A percentile compares a stretch with the other conserved stretches of the same genome.
Conservation (phyloP, 345 rosid species). For the Murraya paniculata region DNA sequence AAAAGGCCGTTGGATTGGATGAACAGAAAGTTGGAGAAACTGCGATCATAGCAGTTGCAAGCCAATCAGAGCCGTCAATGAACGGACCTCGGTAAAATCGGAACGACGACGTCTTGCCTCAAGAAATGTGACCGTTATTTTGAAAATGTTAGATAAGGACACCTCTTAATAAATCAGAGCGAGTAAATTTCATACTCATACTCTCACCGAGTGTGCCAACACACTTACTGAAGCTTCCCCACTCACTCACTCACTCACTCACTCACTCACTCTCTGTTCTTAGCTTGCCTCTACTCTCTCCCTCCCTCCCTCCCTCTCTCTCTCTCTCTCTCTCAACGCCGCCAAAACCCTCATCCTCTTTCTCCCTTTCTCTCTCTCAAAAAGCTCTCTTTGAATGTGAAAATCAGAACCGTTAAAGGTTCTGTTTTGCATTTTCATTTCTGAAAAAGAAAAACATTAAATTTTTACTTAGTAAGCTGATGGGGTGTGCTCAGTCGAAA, state of each 20-base stretch:
- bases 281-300: neutral
- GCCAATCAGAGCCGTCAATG: neutral
- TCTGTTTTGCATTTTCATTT: neutral
- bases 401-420: neutral
- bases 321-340: slow-evolving; percentile 13
- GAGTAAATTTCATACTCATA: slow-evolving; percentile 21
- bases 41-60: neutral
- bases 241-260: neutral
- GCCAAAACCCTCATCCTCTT: neutral
- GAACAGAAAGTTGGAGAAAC: too few relatives aligned
- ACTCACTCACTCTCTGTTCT: neutral
- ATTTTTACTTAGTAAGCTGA: slow-evolving; percentile 2
- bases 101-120: slow-evolving; percentile 48
- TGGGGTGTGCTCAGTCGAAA: slow-evolving; percentile 96
- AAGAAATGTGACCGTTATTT: slow-evolving; percentile 77
- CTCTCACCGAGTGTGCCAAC: slow-evolving; percentile 18
- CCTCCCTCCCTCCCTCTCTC: neutral
- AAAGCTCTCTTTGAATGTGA: neutral
- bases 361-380: neutral
- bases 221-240: neutral
- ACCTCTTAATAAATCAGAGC: slow-evolving; percentile 22
- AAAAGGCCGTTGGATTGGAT: too few relatives aligned
- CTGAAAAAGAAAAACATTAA: neutral
- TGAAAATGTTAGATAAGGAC: slow-evolving; percentile 20
- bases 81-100: neutral